These are phyloP conservation scores for Cajanus cajan DNA, from an alignment of 306 rosid genomes.

Conservation along the genomic window DNA sequence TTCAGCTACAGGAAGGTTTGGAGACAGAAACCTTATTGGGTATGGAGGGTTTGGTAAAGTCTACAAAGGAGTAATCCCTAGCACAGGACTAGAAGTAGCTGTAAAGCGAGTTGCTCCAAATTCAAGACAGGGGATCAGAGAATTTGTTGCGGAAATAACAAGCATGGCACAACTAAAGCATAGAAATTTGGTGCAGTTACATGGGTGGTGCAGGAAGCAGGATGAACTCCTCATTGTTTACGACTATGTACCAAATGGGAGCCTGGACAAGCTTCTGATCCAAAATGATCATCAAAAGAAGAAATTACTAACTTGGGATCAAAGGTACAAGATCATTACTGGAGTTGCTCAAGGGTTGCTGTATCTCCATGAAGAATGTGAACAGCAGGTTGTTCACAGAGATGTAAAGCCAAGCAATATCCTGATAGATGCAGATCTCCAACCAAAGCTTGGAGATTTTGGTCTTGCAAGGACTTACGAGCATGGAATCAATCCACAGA, in stretches of 20 bases:
- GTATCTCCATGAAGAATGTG: conserved; percentile 48
- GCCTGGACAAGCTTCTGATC: conserved; percentile 39
- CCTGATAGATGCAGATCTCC: conserved; percentile 35
- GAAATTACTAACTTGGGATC: conserved; percentile 26
- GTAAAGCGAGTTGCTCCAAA: conserved; percentile 32
- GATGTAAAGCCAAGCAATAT: conserved; percentile 41
- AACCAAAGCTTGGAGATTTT: conserved; percentile 38
- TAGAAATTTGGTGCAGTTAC: conserved; percentile 40
- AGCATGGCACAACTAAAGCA: conserved; percentile 36
- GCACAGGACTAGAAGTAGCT: conserved; percentile 38
- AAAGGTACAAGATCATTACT: conserved; percentile 34
- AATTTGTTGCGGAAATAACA: conserved; percentile 42
- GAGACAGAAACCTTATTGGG: conserved; percentile 34
- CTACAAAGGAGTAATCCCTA: conserved; percentile 30
- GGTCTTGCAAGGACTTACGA: conserved; percentile 38
- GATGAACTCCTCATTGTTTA: conserved; percentile 42
- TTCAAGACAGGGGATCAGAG: conserved; percentile 43
- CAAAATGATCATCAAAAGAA: conserved; percentile 25
- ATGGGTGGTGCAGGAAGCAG: conserved; percentile 39
- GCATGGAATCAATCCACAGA: conserved; percentile 34
- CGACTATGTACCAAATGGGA: conserved; percentile 39
- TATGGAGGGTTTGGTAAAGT: conserved; percentile 46
- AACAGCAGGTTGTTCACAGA: conserved; percentile 41
- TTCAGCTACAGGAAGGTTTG: conserved; percentile 37
- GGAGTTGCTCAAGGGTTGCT: conserved; percentile 38